A percentile compares a stretch with the other conserved stretches of the same genome.
Conservation (phyloP, 1,139 yeast species). For the Blastobotrys elegans region DNA sequence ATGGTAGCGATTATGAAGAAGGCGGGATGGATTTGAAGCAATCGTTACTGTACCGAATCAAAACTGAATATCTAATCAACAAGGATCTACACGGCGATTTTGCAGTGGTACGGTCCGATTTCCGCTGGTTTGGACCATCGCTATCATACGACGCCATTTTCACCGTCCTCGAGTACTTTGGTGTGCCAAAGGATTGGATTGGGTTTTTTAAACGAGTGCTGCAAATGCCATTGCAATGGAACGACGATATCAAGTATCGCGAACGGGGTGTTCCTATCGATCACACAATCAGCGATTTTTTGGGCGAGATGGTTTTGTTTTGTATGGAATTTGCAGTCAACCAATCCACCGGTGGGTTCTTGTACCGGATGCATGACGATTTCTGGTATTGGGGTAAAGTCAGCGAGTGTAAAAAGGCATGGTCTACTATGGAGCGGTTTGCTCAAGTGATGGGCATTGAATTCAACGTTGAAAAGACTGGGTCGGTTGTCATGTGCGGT, state of each 20-base stretch:
- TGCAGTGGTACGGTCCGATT: constrained; percentile 20
- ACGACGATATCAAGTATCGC: constrained; percentile 10
- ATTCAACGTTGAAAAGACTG: constrained; percentile 21
- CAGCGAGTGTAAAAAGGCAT: constrained; percentile 16
- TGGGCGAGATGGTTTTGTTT: constrained; percentile 20
- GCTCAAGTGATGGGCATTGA: constrained; percentile 18
- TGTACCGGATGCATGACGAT: constrained; percentile 22
- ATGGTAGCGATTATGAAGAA: constrained; percentile 5
- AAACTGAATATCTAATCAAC: constrained; percentile 14
- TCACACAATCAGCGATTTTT: constrained; percentile 17
- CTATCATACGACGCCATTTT: constrained; percentile 16
- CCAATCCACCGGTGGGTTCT: constrained; percentile 15
- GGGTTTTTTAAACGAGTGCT: constrained; percentile 17
- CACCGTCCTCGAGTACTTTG: constrained; percentile 18
- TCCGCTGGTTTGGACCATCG: constrained; percentile 21
- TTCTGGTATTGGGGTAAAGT: constrained; percentile 22
- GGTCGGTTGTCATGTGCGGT: constrained; percentile 16
- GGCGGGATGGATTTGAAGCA: constrained; percentile 9
- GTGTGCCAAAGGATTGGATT: constrained; percentile 18
- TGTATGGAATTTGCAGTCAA: constrained; percentile 18
- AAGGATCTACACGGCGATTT: constrained; percentile 15
- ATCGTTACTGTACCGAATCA: constrained; percentile 11
- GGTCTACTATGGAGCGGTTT: constrained; percentile 18
- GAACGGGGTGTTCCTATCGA: constrained; percentile 18
- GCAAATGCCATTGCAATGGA: constrained; percentile 15